Evolutionary conservation across 306 rosid genomes (phyloP), one percentile per base, ranked within the genome.

Genomic region (Potentilla sterilis): DNA sequence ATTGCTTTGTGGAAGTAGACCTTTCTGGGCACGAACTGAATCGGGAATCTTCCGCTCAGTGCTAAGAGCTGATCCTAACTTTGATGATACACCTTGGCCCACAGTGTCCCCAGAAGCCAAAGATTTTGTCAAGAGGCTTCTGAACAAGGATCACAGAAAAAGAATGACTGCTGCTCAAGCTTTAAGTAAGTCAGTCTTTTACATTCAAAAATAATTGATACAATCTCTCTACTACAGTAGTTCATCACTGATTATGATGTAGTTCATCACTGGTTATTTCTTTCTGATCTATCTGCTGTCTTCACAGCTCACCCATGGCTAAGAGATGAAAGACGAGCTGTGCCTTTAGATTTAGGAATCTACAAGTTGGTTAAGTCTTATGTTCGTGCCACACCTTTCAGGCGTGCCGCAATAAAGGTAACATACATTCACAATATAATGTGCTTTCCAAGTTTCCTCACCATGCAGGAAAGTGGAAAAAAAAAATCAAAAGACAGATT

Each of bases 161-260:
- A 85, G 98, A 81, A 95, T 95, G 98, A 88, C 92, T 37, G 98
- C 97, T 70, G 96, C 90, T 65, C 98, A 95, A 86, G 98, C 98
- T 81, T 80, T 92, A 74, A 54, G 98, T 90, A 85, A 86, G 88
- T 67, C 6, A 11, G 67, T 16, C 42, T 42, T 42, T 24, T 16
- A 55, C 24, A 57, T 15, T 58, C 4, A 63, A 42, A 48, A n/a
- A 58, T 48, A 47, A 40, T 38, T 55, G 35, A 16, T 28, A 55
- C 15, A 38, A 74, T 40, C 9, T 18, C 48, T 52, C 32, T 55
- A 13, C 38, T 67, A 10, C 28, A 28, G 28, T 28, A 28, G 28
- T 28, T 28, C 28, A 1, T 28, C 28, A 28, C 28, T 28, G 28
- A 28, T 28, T 28, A 28, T 28, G 28, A 28, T 28, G 28, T 28